Evolutionary conservation across 192 early-diverging fungal genomes (phyloP), one percentile per base, ranked within the genome.

Genomic region (Umbelopsis sp.): DNA sequence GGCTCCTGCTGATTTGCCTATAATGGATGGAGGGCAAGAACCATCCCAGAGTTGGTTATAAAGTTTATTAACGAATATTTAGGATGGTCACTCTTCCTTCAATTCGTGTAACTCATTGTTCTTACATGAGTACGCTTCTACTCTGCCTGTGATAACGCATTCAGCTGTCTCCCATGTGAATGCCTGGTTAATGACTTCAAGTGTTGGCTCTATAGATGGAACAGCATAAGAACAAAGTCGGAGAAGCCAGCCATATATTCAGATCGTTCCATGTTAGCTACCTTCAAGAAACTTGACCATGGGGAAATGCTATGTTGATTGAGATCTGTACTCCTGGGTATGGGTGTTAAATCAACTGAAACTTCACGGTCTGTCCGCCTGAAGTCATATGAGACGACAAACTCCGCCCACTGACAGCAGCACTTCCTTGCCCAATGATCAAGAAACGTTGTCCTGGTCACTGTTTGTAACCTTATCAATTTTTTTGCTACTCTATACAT

Each of bases 61-160:
- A 69, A 7, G 22, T 47, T 14, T 47, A 41, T 11, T 41, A 41
- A 41, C 38, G 38, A 6, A 11, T 41, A 41, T 41, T 11, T 41
- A 41, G 7, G 8, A 11, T 49, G 16, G 16, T 49, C 20, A 9
- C 5, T 49, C 1, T 49, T 49, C 16, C 45, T 20, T 49, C 16
- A n/a, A n/a, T 21, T n/a, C 1, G 20, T n/a, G 47, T 49, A 9
- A 49, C 47, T 24, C 62, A 16, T n/a, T n/a, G 32, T 34, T 87
- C 91, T 88, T 93, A 94, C 95, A 97, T 43, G 95, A 94, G 77
- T 99, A 99, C 25, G 94, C 90, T 82, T 99, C 97, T 26, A 97
- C 77, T 71, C 95, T 82, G 36, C 94, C 95, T 69, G 90, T 84
- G 24, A 97, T 84, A 79, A 83, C 84, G 77, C 88, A 90, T 80